These are phyloP conservation scores for Mycena rosella DNA, from an alignment of 768 basidiomycete species.

Conservation along the genomic window DNA sequence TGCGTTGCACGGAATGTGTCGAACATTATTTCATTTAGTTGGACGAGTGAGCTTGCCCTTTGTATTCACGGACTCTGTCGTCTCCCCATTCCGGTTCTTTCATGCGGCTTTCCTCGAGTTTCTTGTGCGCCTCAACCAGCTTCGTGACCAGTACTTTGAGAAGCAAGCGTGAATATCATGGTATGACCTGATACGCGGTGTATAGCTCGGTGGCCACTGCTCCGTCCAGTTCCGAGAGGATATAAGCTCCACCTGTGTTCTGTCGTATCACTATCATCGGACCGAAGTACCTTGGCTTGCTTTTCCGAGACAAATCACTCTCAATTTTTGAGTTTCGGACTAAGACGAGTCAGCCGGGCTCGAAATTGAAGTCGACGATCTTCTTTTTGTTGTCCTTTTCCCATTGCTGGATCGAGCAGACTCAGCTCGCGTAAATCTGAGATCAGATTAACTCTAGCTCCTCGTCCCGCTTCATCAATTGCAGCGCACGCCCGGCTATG, in stretches of 20 bases:
- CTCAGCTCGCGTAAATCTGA: constrained; percentile 30
- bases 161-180: too few species aligned
- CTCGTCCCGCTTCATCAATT: constrained; percentile 33
- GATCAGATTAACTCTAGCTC: constrained; percentile 34
- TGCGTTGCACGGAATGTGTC: too few species aligned
- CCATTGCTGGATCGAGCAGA: constrained; percentile 32
- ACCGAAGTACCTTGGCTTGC: constrained; percentile 45
- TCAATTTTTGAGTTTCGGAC: constrained; percentile 50
- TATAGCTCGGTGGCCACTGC: too few species aligned
- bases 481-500: constrained; percentile 39
- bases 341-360: constrained; percentile 43
- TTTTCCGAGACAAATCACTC: constrained; percentile 46
- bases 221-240: constrained; percentile 23
- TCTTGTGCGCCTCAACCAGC: too few species aligned
- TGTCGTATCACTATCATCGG: constrained; percentile 48
- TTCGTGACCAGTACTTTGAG: too few species aligned
- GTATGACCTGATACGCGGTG: too few species aligned
- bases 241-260: constrained; percentile 44
- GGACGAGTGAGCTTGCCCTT: too few species aligned
- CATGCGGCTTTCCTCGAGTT: too few species aligned
- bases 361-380: constrained; percentile 45
- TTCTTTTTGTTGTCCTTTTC: constrained; percentile 36
- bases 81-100: too few species aligned
- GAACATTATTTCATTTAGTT: too few species aligned
- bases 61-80: too few species aligned